A percentile compares a stretch with the other conserved stretches of the same genome.
Conservation (phyloP, 148 eudicot species). For the Rhododendron ferrugineum region DNA sequence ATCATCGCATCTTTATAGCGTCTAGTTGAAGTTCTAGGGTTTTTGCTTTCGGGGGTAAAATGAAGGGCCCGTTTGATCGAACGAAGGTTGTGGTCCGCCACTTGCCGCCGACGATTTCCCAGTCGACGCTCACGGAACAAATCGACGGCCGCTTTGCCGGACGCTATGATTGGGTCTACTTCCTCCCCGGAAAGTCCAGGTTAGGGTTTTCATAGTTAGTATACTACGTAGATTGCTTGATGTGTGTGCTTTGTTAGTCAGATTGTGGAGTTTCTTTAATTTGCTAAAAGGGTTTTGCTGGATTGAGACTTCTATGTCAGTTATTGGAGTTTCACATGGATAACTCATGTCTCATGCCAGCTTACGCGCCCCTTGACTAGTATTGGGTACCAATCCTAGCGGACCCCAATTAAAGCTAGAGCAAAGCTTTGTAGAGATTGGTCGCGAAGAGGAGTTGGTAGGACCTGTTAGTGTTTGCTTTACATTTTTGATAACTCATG, state of each 20-base stretch:
- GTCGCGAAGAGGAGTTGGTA: neutral
- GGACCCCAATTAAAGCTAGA: too few relatives aligned
- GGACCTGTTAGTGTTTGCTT: neutral
- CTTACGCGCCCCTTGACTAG: too few relatives aligned
- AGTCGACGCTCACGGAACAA: slow-evolving; percentile 37
- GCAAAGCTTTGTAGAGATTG: too few relatives aligned
- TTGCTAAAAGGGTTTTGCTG: neutral
- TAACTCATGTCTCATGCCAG: neutral
- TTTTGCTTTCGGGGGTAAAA: slow-evolving; percentile 18
- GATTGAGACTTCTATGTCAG: neutral
- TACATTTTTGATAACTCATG: neutral
- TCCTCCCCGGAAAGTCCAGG: slow-evolving; percentile 44
- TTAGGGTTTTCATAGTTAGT: slow-evolving; percentile 9
- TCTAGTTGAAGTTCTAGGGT: slow-evolving; percentile 10
- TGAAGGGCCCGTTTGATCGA: slow-evolving; percentile 49
- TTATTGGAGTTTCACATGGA: neutral
- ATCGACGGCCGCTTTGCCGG: slow-evolving; percentile 37
- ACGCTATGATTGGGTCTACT: slow-evolving; percentile 39
- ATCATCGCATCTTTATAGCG: neutral
- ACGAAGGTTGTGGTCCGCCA: slow-evolving; percentile 56
- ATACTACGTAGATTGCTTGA: neutral
- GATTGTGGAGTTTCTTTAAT: neutral
- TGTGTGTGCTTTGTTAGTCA: neutral
- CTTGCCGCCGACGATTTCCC: slow-evolving; percentile 48
- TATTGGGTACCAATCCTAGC: too few relatives aligned